Conservation (phyloP, 73 alveolate species). For the Paramecium sonneborni region DNA sequence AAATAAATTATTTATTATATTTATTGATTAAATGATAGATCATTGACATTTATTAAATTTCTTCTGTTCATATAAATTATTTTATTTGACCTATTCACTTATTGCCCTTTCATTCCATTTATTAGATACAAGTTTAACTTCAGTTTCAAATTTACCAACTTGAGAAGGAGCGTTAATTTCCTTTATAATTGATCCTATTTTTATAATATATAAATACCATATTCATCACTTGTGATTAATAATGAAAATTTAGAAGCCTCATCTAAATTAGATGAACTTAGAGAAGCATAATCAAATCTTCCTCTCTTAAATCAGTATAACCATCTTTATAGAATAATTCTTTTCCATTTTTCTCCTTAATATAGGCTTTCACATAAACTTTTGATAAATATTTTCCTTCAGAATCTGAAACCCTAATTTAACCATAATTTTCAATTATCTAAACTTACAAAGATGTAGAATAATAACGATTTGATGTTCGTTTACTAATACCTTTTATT, state of each 20-base stretch:
- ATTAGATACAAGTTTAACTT: constrained; percentile 52
- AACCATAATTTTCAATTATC: constrained; percentile 83
- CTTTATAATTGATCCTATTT: constrained; percentile 58
- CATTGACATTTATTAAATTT: not conserved
- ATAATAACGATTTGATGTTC: constrained; percentile 80
- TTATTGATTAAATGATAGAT: not conserved
- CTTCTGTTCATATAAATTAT: not conserved
- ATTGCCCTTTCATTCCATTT: constrained; percentile 61
- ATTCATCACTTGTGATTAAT: constrained; percentile 81
- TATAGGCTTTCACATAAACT: constrained; percentile 87
- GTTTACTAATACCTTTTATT: constrained; percentile 68
- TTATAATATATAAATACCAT: constrained; percentile 68
- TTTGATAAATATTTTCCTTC: constrained; percentile 81
- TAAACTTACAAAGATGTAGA: constrained; percentile 77
- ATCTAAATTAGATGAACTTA: constrained; percentile 76
- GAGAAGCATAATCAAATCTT: constrained; percentile 89
- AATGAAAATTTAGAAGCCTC: constrained; percentile 86
- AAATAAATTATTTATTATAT: too few relatives aligned
- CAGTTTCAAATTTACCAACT: constrained; percentile 57
- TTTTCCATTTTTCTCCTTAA: constrained; percentile 72
- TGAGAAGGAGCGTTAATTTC: constrained; percentile 61
- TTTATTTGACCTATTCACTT: not conserved
- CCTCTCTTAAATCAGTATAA: constrained; percentile 96
- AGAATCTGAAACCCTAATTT: constrained; percentile 78
- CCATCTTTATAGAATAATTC: constrained; percentile 93